Percentiles rank a stretch among this genome's conserved stretches.
phyloP scores from a whole-genome alignment of 164 flowering plant species.

The Kingdonia uniflora region DNA sequence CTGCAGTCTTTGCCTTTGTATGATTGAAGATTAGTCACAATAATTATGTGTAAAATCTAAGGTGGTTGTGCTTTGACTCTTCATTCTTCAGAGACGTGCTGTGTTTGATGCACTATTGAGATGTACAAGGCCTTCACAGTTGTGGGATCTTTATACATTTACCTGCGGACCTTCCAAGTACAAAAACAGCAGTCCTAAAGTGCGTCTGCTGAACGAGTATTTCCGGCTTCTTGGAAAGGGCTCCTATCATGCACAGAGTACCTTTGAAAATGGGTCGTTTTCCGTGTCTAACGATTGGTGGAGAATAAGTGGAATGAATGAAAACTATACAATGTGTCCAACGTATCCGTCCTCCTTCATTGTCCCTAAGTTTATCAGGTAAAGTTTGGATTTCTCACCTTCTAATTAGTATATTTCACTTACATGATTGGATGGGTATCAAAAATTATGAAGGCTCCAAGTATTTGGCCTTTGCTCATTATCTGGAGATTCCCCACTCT shows the following conservation, averaged over 20 bases:
- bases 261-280: constrained; percentile 55
- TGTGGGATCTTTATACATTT: constrained; percentile 91
- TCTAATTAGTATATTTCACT: no score
- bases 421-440: no score
- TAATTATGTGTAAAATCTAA: no score
- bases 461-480: no score
- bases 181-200: constrained; percentile 47
- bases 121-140: constrained; percentile 56
- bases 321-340: constrained; percentile 60
- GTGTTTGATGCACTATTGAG: constrained; percentile 61
- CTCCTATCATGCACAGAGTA: constrained; percentile 33
- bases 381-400: constrained; percentile 3
- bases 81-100: constrained; percentile 66
- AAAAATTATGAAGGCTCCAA: no score
- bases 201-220: constrained; percentile 80
- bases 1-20: no score
- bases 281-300: constrained; percentile 66
- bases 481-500: not conserved
- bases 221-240: constrained; percentile 72
- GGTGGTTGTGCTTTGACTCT: no score
- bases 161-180: constrained; percentile 59
- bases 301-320: constrained; percentile 81
- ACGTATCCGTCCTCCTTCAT: constrained; percentile 92
- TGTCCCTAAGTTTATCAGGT: constrained; percentile 80
- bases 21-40: not conserved